Evolutionary conservation across 805 yeast genomes (phyloP).

Genomic region (Starmerella cellae): DNA sequence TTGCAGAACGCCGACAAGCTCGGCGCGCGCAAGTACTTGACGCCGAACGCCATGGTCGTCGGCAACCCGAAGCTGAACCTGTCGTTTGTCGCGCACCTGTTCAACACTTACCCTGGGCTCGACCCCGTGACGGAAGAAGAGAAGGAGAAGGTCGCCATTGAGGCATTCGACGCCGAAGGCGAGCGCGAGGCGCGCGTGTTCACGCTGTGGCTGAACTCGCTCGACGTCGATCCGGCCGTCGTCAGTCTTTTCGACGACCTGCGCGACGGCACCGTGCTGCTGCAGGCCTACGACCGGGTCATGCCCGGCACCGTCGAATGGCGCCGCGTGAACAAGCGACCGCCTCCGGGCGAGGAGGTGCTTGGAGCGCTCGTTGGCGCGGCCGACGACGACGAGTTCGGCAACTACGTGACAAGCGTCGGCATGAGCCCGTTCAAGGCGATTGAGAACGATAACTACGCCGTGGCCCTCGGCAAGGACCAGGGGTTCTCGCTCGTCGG

Average conservation of each 20-base stretch:
- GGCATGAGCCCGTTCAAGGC: constrained; percentile 77
- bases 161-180: constrained; percentile 98
- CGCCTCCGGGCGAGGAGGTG: constrained; percentile 53
- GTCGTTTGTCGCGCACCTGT: constrained; percentile 93
- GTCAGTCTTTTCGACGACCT: constrained; percentile 84
- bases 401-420: constrained; percentile 15
- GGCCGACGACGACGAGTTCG: constrained; percentile 17
- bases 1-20: constrained; percentile 78
- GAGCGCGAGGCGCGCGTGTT: constrained; percentile 98
- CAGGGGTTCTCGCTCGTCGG: constrained; percentile 90
- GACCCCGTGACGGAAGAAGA: constrained; percentile 80
- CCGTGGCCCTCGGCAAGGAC: constrained; percentile 91
- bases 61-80: constrained; percentile 94
- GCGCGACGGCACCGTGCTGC: constrained; percentile 76
- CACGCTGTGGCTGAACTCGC: constrained; percentile 91
- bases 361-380: constrained; percentile 19
- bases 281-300: constrained; percentile 92
- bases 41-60: constrained; percentile 82
- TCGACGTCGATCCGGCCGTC: constrained; percentile 92
- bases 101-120: constrained; percentile 92
- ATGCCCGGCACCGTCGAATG: constrained; percentile 80
- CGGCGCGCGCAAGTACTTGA: constrained; percentile 85
- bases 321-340: constrained; percentile 71
- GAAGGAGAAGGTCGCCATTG: constrained; percentile 77
- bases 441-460: constrained; percentile 92